Percentiles rank a stretch among this genome's conserved stretches.
Evolutionary conservation across 306 rosid species (phyloP).

Genomic region (Ammopiptanthus mongolicus): DNA sequence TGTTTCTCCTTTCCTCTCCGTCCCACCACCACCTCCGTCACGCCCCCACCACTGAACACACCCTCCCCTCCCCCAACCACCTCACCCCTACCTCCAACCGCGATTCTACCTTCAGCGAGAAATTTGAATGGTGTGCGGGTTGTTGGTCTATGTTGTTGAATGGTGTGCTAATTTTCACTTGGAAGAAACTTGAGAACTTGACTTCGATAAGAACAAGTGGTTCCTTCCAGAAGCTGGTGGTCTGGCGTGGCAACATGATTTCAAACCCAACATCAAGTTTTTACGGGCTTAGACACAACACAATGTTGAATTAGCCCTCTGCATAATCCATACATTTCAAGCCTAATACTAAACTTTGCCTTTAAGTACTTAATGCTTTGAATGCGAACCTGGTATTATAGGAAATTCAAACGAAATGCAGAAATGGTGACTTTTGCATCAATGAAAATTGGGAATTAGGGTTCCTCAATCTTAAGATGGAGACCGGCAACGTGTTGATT

Average conservation of each 20-base stretch:
- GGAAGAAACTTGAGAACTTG: slow-evolving; percentile 18
- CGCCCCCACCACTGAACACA: no score
- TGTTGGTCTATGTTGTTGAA: neutral
- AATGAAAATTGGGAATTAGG: no score
- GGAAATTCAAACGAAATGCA: no score
- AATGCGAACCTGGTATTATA: slow-evolving; percentile 32
- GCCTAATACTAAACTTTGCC: slow-evolving; percentile 4
- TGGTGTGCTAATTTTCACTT: neutral
- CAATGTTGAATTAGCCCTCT: slow-evolving; percentile 11
- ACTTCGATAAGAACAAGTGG: slow-evolving; percentile 1
- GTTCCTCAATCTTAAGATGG: no score
- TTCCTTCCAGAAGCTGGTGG: slow-evolving; percentile 26
- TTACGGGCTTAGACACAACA: slow-evolving; percentile 10
- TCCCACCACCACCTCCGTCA: no score
- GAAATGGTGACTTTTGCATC: no score
- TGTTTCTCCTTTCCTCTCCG: no score
- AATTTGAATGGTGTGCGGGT: no score
- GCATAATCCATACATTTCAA: slow-evolving; percentile 21
- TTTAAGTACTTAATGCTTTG: slow-evolving; percentile 31
- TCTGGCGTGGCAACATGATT: neutral
- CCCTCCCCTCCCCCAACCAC: no score
- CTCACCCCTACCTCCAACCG: no score
- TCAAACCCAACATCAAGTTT: slow-evolving; percentile 33
- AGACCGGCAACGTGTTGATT: no score
- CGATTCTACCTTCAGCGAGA: no score